These are phyloP conservation scores for Chlorella sp. DNA, from an alignment of 139 green algal species.

Conservation along the genomic window DNA sequence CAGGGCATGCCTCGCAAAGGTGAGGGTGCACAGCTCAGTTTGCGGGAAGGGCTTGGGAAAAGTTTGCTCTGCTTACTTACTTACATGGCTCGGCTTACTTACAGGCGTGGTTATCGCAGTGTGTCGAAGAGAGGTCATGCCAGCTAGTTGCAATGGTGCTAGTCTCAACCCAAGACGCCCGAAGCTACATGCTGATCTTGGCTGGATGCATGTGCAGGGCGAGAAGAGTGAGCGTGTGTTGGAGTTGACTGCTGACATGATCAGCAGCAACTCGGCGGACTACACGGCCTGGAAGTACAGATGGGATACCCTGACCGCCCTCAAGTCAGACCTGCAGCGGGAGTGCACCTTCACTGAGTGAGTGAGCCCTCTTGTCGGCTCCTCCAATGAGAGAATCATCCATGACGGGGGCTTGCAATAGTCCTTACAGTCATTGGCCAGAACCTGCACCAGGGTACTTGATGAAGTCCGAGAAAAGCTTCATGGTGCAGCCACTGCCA, in stretches of 20 bases:
- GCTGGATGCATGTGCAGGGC: slow-evolving; percentile 4
- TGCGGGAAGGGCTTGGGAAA: neutral
- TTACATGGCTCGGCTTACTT: neutral
- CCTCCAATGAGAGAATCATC: slow-evolving; percentile 27
- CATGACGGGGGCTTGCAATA: neutral
- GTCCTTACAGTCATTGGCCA: neutral
- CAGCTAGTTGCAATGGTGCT: neutral
- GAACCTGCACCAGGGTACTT: neutral
- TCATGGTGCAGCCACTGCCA: neutral
- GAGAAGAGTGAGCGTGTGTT: slow-evolving; percentile 56
- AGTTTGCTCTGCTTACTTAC: too few species aligned
- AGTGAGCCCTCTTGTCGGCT: slow-evolving; percentile 11
- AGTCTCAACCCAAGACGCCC: neutral
- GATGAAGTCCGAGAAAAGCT: too few species aligned
- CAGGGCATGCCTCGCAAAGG: slow-evolving; percentile 25
- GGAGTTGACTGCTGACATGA: slow-evolving; percentile 57
- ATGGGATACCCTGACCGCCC: slow-evolving; percentile 35
- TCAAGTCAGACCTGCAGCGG: slow-evolving; percentile 2
- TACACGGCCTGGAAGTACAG: slow-evolving; percentile 74
- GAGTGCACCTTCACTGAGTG: slow-evolving; percentile 25
- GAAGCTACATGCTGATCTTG: neutral
- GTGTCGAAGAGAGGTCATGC: neutral
- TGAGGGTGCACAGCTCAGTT: neutral
- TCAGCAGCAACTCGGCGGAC: slow-evolving; percentile 62
- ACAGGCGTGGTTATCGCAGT: neutral